Base-by-base conservation (phyloP, 2,329 filamentous ascomycete species). In the Akanthomyces lecanii region DNA sequence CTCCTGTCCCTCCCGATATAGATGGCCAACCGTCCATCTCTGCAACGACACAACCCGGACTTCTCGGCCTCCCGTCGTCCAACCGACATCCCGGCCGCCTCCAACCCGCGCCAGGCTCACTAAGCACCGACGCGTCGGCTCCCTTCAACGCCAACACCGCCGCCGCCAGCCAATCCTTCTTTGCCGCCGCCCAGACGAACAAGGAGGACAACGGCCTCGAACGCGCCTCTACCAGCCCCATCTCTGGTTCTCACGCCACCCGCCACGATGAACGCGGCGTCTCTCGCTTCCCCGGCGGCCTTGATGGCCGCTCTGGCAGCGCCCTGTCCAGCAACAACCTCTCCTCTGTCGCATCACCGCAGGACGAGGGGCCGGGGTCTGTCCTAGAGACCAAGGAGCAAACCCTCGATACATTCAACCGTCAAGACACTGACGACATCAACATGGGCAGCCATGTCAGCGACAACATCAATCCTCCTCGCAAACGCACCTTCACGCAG, bases 361-460 rank as follows among this genome's bases (percentile, higher is more conserved):
- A 84, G 76, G 74, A 73, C 81, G 77, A 82, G 79, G 74, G 79
- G 77, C 70, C 78, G 82, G 78, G 84, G 84, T 42, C 81, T 86
- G 70, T 85, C 82, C 60, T 87, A 84, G 76, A 71, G 40, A 56
- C 64, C 36, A 69, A 74, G 30, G 67, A 59, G 65, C 67, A 63
- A 25, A 65, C 55, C 48, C 51, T 52, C 23, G 57, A 62, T 50
- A 50, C 59, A 56, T 33, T 59, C 47, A 60, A 60, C 45, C 68
- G 67, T 38, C 53, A 64, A 12, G 67, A 71, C 33, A 51, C 71
- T 61, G 71, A 72, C 56, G 70, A 71, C 63, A 69, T 68, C 36
- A 74, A 72, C 63, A 6, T 6, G 28, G 55, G 45, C 38, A 68
- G 68, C 45, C 44, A 74, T 56, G 61, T 69, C 61, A 67, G 75